A percentile compares a stretch with the other conserved stretches of the same genome.
Evolutionary conservation across 768 basidiomycete genomes (phyloP).

Genomic region (Russula virescens): DNA sequence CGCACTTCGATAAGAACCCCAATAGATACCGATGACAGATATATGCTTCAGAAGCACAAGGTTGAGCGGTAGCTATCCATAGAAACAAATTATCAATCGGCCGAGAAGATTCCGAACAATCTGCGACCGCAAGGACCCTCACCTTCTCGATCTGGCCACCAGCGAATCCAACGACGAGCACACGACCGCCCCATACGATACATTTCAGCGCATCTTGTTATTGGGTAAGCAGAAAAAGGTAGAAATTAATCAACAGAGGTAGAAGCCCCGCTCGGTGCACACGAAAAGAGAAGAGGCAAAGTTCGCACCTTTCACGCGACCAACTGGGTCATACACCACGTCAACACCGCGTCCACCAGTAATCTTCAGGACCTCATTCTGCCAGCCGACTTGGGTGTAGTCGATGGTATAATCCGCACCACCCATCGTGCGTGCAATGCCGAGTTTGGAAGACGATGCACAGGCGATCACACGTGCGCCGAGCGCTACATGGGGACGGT

Average conservation of each 20-base stretch:
- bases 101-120: not conserved
- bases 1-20: not conserved
- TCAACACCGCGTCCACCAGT: constrained; percentile 84
- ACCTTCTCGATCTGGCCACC: constrained; percentile 82
- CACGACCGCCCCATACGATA: constrained; percentile 90
- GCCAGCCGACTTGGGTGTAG: constrained; percentile 78
- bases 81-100: not conserved
- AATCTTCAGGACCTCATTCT: constrained; percentile 79
- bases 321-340: constrained; percentile 84
- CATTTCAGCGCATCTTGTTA: constrained; percentile 76
- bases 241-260: not conserved
- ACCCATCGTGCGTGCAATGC: constrained; percentile 66
- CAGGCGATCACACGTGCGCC: constrained; percentile 96
- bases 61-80: constrained; percentile 70
- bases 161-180: constrained; percentile 91
- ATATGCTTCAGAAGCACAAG: constrained; percentile 30
- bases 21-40: constrained; percentile 7
- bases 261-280: not conserved
- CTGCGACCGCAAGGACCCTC: not conserved
- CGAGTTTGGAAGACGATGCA: constrained; percentile 72
- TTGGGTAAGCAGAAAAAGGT: constrained; percentile 18
- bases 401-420: constrained; percentile 81
- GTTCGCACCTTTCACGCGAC: constrained; percentile 56
- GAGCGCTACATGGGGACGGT: constrained; percentile 44
- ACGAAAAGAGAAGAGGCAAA: not conserved